Conservation (phyloP, 148 eudicot genomes). For the Chenopodium suecicum region DNA sequence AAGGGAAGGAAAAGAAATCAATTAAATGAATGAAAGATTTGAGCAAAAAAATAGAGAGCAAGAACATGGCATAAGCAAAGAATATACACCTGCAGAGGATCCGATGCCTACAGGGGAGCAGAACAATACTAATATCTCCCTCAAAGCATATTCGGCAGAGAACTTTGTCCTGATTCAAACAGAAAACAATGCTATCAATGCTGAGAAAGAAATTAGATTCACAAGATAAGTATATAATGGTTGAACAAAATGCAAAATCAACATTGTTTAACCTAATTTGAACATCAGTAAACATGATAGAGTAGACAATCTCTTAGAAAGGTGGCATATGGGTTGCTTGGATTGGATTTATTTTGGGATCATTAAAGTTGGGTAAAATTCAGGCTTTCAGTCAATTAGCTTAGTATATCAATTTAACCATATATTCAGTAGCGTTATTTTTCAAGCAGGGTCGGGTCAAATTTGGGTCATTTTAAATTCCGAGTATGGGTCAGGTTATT, state of each 20-base stretch:
- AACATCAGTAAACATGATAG: neutral
- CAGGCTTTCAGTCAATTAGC: neutral
- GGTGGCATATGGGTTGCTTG: neutral
- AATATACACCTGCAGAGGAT: conserved; percentile 74
- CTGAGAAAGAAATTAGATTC: conserved; percentile 3
- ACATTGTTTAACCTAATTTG: neutral
- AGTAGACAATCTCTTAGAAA: neutral
- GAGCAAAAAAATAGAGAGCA: neutral
- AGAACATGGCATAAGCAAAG: neutral
- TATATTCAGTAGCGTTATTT: neutral
- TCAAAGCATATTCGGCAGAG: conserved; percentile 91
- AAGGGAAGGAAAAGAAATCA: neutral
- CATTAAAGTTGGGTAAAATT: too few relatives aligned
- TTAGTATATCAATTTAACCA: too few relatives aligned
- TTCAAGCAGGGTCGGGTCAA: neutral
- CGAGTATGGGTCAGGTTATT: neutral
- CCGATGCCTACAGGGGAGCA: conserved; percentile 92
- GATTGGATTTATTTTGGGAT: neutral
- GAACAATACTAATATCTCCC: conserved; percentile 76
- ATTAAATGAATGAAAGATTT: neutral
- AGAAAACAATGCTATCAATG: neutral
- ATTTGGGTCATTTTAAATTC: neutral
- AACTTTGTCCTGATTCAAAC: conserved; percentile 69
- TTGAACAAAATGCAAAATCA: neutral
- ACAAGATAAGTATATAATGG: neutral